Percentiles rank a stretch among this genome's conserved stretches.
phyloP scores from a whole-genome alignment of 768 basidiomycete genomes.

The Russula foetens region DNA sequence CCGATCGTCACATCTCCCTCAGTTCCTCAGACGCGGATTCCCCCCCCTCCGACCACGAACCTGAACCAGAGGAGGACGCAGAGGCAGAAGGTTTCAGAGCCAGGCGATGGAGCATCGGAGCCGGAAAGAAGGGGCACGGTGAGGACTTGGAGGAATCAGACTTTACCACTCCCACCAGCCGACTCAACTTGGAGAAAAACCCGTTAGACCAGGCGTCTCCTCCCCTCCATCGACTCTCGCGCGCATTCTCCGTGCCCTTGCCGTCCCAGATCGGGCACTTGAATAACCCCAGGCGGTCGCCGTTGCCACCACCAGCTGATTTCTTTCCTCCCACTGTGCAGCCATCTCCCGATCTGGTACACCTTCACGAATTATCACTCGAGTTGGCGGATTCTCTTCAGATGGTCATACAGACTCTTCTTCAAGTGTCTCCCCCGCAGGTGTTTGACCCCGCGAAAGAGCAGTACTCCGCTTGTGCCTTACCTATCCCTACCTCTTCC shows the following conservation, averaged over 20 bases:
- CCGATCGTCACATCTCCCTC: constrained; percentile 31
- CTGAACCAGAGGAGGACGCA: background rate
- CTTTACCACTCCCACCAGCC: constrained; percentile 28
- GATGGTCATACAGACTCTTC: constrained; percentile 82
- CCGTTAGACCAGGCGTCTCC: constrained; percentile 27
- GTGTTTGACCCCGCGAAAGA: constrained; percentile 89
- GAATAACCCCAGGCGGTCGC: constrained; percentile 51
- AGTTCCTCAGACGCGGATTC: constrained; percentile 47
- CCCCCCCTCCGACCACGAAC: constrained; percentile 41
- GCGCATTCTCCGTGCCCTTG: constrained; percentile 75
- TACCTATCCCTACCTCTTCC: constrained; percentile 81
- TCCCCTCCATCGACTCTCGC: constrained; percentile 49
- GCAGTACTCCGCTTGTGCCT: constrained; percentile 82
- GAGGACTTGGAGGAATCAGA: constrained; percentile 25
- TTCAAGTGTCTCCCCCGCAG: constrained; percentile 86
- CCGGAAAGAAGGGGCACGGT: constrained; percentile 17
- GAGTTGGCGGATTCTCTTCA: constrained; percentile 91
- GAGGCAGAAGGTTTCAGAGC: background rate
- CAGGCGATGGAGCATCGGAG: constrained; percentile 13
- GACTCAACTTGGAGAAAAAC: constrained; percentile 26
- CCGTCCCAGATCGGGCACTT: constrained; percentile 71
- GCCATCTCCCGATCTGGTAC: constrained; percentile 28
- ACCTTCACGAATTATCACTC: constrained; percentile 62
- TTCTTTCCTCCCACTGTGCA: constrained; percentile 22
- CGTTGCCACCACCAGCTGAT: constrained; percentile 19